These are phyloP conservation scores for Phytophthora uliginosa DNA, from an alignment of 352 stramenopile species.

Conservation along the genomic window DNA sequence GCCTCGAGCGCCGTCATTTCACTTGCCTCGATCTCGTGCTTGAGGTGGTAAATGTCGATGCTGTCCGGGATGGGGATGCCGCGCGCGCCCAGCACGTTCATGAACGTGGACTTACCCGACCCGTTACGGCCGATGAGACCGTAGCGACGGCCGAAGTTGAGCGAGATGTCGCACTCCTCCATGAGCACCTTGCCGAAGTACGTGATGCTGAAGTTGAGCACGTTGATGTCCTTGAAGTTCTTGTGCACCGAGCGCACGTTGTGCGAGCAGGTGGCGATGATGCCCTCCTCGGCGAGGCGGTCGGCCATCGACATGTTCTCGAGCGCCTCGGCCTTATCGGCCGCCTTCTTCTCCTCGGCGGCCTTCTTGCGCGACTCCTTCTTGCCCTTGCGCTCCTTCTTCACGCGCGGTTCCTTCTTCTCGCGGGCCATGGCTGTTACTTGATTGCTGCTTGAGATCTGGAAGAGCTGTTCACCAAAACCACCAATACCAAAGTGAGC, in stretches of 20 bases:
- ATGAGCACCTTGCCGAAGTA: slow-evolving; percentile 98
- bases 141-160: slow-evolving; percentile 99
- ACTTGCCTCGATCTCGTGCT: slow-evolving; percentile 96
- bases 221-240: slow-evolving; percentile 99
- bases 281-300: slow-evolving; percentile 93
- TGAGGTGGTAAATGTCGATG: slow-evolving; percentile 98
- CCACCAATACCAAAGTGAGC: slow-evolving; percentile 43
- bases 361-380: slow-evolving; percentile 83
- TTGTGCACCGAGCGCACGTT: slow-evolving; percentile 93
- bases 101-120: slow-evolving; percentile 97
- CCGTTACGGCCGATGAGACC: slow-evolving; percentile 98
- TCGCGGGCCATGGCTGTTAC: slow-evolving; percentile 32
- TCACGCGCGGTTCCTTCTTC: slow-evolving; percentile 70
- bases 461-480: slow-evolving; percentile 36
- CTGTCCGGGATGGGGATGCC: slow-evolving; percentile 95
- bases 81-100: slow-evolving; percentile 97
- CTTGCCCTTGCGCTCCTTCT: slow-evolving; percentile 84
- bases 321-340: slow-evolving; percentile 69
- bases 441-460: slow-evolving; percentile 16
- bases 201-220: slow-evolving; percentile 97
- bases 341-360: slow-evolving; percentile 84
- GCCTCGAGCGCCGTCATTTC: slow-evolving; percentile 96
- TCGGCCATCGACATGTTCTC: slow-evolving; percentile 87
- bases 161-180: slow-evolving; percentile 96
- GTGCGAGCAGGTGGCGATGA: slow-evolving; percentile 97